Evolutionary conservation across 805 yeast genomes (phyloP), one percentile per base, ranked within the genome.

Genomic region (Candida sonorensis): DNA sequence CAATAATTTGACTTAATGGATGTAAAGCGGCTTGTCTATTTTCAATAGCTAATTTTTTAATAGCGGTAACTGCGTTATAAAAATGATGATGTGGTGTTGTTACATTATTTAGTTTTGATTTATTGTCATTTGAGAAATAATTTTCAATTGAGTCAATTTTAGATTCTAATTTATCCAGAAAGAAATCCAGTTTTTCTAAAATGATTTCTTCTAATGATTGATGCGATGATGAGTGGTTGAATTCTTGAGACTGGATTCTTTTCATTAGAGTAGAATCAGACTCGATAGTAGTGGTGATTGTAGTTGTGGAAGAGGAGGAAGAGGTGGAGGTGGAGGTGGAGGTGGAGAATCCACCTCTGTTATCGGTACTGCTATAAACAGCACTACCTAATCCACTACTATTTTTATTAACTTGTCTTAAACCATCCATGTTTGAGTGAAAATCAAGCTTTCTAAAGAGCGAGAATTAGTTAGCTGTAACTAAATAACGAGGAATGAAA

Each of bases 1-100:
- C 59, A 8, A 58, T 33, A 8, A 58, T 48, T 30, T 48, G 51
- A 13, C 45, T 35, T 11, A 55, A 30, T 7, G 58, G 57, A 30
- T 53, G 55, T 25, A 52, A 29, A 19, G 46, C 45, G 17, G 39
- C 39, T 29, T 52, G 48, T 21, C 51, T 48, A 29, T 45, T 52
- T 21, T 42, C 41, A 13, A 38, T 32, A 24, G 50, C 36, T 10
- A 44, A 35, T 3, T 41, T 35, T 37, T 49, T 54, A 17, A 51
- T 44, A 2, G 47, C 36, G 14, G 31, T 36, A 19, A 56, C 29
- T 3, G 53, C 42, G 14, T 44, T 40, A 23, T 44, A 53, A 21
- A 57, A 40, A n/a, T n/a, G n/a, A n/a, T n/a, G n/a, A n/a, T n/a
- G n/a, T n/a, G 40, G 36, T 8, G 46, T 37, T 19, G 49, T 51